Conservation (phyloP, 1,284 basidiomycete genomes). For the Sphagnurus paluster region DNA sequence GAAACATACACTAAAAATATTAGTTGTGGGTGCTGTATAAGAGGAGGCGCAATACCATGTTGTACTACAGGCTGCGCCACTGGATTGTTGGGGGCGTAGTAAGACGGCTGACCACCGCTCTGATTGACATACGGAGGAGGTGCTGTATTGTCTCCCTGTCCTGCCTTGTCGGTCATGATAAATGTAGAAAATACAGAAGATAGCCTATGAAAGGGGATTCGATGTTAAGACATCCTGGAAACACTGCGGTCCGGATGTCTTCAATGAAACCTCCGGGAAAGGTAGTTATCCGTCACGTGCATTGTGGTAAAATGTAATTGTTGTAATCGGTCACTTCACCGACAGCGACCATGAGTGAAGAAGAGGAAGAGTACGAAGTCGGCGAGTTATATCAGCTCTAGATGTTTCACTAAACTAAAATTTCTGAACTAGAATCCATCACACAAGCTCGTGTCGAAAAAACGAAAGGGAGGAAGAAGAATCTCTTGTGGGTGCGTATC, state of each 20-base stretch:
- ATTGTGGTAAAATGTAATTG: neutral
- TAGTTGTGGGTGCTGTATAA: no score
- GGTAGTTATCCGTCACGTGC: no score
- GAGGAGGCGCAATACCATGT: no score
- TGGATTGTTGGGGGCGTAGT: slow-evolving; percentile 2
- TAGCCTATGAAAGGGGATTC: neutral
- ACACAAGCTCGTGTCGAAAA: slow-evolving; percentile 47
- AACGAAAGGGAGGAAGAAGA: slow-evolving; percentile 39
- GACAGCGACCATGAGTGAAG: slow-evolving; percentile 26
- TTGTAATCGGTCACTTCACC: neutral
- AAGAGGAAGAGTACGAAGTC: slow-evolving; percentile 67
- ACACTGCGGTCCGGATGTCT: no score
- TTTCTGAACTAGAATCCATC: slow-evolving; percentile 62
- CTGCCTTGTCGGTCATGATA: slow-evolving; percentile 16
- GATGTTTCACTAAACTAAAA: neutral
- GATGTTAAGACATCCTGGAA: slow-evolving; percentile 1
- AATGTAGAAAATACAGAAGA: neutral
- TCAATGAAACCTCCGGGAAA: neutral
- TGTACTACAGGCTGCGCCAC: slow-evolving; percentile 13
- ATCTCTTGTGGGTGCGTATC: slow-evolving; percentile 35
- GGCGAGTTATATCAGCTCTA: slow-evolving; percentile 56
- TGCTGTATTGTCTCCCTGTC: neutral
- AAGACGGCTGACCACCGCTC: neutral
- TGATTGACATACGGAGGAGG: slow-evolving; percentile 11
- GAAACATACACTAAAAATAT: slow-evolving; percentile 20